These are phyloP conservation scores for Aspergillus fischeri DNA, from an alignment of 2,329 filamentous ascomycete genomes.

Conservation along the genomic window DNA sequence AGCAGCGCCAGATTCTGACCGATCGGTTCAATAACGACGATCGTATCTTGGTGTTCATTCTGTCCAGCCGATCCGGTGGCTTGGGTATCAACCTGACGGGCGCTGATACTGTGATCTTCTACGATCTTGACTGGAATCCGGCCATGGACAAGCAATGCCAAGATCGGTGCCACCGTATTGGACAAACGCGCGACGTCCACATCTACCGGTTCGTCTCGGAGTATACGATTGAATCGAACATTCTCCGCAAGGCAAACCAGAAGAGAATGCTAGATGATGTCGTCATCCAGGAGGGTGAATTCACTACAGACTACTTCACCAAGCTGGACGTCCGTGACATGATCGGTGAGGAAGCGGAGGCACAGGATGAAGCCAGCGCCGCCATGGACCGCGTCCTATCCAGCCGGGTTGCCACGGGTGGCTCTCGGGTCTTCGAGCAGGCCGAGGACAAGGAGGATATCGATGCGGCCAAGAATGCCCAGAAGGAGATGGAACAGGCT, in stretches of 20 bases:
- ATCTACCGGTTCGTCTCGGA: conserved; percentile 94
- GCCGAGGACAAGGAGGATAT: conserved; percentile 93
- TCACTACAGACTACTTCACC: conserved; percentile 95
- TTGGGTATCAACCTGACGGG: conserved; percentile 95
- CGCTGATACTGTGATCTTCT: conserved; percentile 97
- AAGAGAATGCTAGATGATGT: conserved; percentile 98
- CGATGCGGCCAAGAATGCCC: conserved; percentile 77
- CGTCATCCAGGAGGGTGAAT: conserved; percentile 96
- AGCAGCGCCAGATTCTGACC: conserved; percentile 90
- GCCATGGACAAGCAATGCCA: conserved; percentile 99
- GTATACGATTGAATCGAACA: conserved; percentile 96
- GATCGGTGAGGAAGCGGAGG: conserved; percentile 53
- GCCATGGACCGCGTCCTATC: conserved; percentile 85
- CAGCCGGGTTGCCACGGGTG: conserved; percentile 55
- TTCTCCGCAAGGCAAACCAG: conserved; percentile 91
- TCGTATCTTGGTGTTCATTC: conserved; percentile 89
- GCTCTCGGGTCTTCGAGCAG: conserved; percentile 73
- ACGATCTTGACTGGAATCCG: conserved; percentile 98
- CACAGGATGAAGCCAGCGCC: conserved; percentile 68
- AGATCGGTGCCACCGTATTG: conserved; percentile 93
- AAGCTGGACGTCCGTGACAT: conserved; percentile 68
- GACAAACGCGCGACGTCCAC: conserved; percentile 94
- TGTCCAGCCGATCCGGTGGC: conserved; percentile 90
- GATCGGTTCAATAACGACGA: conserved; percentile 95
- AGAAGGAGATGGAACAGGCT: conserved; percentile 79